Conservation (phyloP, 2,329 filamentous ascomycete species). For the Pseudocercospora vitis region DNA sequence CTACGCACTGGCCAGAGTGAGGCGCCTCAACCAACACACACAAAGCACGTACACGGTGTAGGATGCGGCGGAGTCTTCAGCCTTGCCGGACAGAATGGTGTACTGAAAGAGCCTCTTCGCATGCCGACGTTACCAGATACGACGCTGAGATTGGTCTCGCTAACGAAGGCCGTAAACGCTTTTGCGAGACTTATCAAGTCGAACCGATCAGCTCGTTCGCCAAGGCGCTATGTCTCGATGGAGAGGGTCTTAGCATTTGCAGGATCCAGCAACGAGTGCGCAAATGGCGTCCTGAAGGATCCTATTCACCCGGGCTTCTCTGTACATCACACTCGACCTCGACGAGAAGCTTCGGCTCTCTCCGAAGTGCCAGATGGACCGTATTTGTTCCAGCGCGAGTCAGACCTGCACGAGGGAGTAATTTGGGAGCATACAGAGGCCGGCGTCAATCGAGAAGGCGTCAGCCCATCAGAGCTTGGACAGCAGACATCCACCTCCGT, state of each 20-base stretch:
- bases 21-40: constrained; percentile 26
- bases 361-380: neutral
- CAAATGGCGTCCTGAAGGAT: neutral
- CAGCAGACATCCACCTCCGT: constrained; percentile 32
- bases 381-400: neutral
- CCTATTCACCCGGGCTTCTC: neutral
- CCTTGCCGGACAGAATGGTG: constrained; percentile 9
- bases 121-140: constrained; percentile 17
- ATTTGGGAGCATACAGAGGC: neutral
- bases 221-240: constrained; percentile 6
- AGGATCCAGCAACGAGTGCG: neutral
- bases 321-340: neutral
- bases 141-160: constrained; percentile 23
- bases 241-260: neutral
- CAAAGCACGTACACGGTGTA: constrained; percentile 23
- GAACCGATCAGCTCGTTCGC: constrained; percentile 5
- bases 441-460: neutral
- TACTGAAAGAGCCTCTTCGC: constrained; percentile 3
- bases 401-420: neutral
- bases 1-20: constrained; percentile 23
- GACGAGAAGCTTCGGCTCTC: neutral
- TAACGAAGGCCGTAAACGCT: constrained; percentile 22
- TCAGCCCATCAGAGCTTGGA: constrained; percentile 11
- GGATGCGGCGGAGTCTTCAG: constrained; percentile 11
- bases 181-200: constrained; percentile 17